Percentiles rank a stretch among this genome's conserved stretches.
Evolutionary conservation across 495 filamentous ascomycete genomes (phyloP).

Genomic region (Apiosordaria backusii): DNA sequence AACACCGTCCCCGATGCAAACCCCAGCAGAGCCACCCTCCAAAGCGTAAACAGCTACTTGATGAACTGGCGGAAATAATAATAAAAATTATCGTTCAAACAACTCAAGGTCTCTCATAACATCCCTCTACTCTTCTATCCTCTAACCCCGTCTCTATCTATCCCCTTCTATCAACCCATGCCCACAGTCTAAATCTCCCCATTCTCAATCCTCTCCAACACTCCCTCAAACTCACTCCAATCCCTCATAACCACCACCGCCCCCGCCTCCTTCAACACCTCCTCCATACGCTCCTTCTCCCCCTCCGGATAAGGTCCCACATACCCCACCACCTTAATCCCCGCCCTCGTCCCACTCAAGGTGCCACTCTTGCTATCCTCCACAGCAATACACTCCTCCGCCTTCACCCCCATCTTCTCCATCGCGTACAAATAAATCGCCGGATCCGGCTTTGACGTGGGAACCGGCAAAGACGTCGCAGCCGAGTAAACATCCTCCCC

Average conservation of each 20-base stretch:
- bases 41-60: slow-evolving; percentile 83
- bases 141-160: slow-evolving; percentile 2
- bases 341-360: slow-evolving; percentile 74
- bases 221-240: slow-evolving; percentile 75
- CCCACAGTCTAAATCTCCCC: slow-evolving; percentile 26
- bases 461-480: slow-evolving; percentile 70
- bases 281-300: slow-evolving; percentile 69
- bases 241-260: slow-evolving; percentile 76
- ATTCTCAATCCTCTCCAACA: slow-evolving; percentile 63
- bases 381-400: slow-evolving; percentile 74
- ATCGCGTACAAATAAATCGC: slow-evolving; percentile 86
- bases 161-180: neutral
- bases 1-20: slow-evolving; percentile 70
- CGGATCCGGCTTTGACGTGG: slow-evolving; percentile 88
- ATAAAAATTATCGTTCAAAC: neutral
- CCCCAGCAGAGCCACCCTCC: slow-evolving; percentile 74
- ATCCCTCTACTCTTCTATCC: neutral
- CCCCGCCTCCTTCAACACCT: slow-evolving; percentile 64
- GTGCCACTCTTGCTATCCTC: slow-evolving; percentile 91
- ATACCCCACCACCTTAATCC: slow-evolving; percentile 80
- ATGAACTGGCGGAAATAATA: slow-evolving; percentile 53
- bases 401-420: slow-evolving; percentile 67
- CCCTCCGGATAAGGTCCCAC: slow-evolving; percentile 75
- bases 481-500: slow-evolving; percentile 76
- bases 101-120: neutral